phyloP scores from a whole-genome alignment of 2,329 filamentous ascomycete genomes.

The Fusarium penzigii region DNA sequence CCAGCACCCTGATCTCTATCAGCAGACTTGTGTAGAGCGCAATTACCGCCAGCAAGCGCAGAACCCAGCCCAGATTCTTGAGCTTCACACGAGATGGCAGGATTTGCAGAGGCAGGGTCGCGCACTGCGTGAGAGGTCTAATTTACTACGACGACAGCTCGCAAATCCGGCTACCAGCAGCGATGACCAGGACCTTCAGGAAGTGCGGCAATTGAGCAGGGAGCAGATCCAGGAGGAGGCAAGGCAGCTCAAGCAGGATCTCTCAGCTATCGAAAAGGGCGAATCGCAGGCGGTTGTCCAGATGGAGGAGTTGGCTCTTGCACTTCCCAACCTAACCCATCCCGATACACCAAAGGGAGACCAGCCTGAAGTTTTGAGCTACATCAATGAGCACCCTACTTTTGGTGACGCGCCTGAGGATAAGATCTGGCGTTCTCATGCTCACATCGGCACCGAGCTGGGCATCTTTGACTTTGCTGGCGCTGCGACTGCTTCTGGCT shows the following conservation, averaged over 20 bases:
- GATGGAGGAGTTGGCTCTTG: slow-evolving; percentile 73
- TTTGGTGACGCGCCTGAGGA: slow-evolving; percentile 30
- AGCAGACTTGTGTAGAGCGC: slow-evolving; percentile 78
- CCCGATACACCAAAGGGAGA: slow-evolving; percentile 70
- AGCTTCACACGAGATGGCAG: slow-evolving; percentile 59
- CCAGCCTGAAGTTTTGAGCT: slow-evolving; percentile 66
- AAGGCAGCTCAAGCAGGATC: slow-evolving; percentile 61
- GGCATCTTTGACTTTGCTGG: slow-evolving; percentile 86
- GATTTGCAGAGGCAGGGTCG: slow-evolving; percentile 61
- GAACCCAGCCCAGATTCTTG: slow-evolving; percentile 57
- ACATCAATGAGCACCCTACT: slow-evolving; percentile 73
- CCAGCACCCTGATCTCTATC: slow-evolving; percentile 76
- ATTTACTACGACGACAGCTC: slow-evolving; percentile 58
- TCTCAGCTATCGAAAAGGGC: slow-evolving; percentile 60
- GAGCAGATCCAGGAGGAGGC: slow-evolving; percentile 64
- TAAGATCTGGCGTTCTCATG: slow-evolving; percentile 69
- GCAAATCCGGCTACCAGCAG: slow-evolving; percentile 52
- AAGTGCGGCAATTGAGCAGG: slow-evolving; percentile 40
- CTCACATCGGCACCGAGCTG: slow-evolving; percentile 83
- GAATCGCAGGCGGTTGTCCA: slow-evolving; percentile 62
- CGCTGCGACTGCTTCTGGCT: slow-evolving; percentile 81
- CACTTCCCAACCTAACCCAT: slow-evolving; percentile 85
- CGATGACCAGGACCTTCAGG: slow-evolving; percentile 43
- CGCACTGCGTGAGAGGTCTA: slow-evolving; percentile 65
- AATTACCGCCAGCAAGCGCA: slow-evolving; percentile 68